Percentiles rank a stretch among this genome's conserved stretches.
Evolutionary conservation across 495 filamentous ascomycete genomes (phyloP).

Genomic region (Podospora anserina): DNA sequence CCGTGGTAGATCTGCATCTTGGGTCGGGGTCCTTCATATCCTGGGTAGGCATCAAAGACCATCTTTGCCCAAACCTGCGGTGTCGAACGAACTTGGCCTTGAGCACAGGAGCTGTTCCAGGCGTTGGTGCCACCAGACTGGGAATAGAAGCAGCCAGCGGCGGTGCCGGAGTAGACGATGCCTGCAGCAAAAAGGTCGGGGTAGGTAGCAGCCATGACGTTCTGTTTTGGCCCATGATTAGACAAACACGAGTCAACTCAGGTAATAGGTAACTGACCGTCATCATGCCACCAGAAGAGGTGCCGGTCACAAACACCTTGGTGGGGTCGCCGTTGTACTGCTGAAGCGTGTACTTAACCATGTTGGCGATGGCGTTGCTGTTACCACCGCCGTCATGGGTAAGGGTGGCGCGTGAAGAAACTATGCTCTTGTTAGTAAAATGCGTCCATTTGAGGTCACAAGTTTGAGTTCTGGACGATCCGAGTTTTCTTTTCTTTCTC

Average conservation of each 20-base stretch:
- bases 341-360: conserved; percentile 53
- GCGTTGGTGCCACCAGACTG: conserved; percentile 28
- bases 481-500: background rate
- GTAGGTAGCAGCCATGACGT: conserved; percentile 38
- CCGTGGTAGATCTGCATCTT: conserved; percentile 54
- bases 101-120: conserved; percentile 39
- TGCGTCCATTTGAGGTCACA: no score
- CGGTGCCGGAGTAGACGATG: conserved; percentile 37
- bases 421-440: background rate
- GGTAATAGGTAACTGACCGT: conserved; percentile 26
- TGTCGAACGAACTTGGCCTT: conserved; percentile 35
- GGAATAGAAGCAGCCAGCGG: conserved; percentile 40
- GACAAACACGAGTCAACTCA: no score
- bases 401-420: conserved; percentile 39
- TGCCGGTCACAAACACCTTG: conserved; percentile 51
- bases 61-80: conserved; percentile 42
- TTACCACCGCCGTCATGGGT: conserved; percentile 56
- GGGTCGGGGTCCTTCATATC: conserved; percentile 44
- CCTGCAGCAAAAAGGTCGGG: conserved; percentile 44
- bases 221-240: conserved; percentile 12
- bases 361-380: conserved; percentile 56
- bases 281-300: conserved; percentile 54
- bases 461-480: no score
- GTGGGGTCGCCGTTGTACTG: conserved; percentile 49
- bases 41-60: conserved; percentile 42